Evolutionary conservation across 495 filamentous ascomycete genomes (phyloP).

Genomic region (Terfezia boudieri): DNA sequence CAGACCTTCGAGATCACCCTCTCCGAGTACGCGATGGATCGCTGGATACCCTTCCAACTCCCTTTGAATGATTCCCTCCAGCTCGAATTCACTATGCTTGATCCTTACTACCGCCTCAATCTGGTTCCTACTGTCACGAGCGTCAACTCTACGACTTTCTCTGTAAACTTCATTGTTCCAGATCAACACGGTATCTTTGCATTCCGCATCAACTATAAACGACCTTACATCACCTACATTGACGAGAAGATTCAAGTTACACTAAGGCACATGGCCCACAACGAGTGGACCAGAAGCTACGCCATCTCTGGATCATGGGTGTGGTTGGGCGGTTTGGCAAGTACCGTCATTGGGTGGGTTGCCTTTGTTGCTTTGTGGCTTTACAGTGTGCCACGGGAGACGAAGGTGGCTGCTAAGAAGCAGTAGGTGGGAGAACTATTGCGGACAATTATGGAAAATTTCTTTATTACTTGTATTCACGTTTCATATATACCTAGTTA

Average conservation of each 20-base stretch:
- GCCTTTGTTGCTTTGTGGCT: conserved; percentile 76
- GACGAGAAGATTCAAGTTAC: conserved; percentile 93
- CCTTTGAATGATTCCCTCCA: conserved; percentile 51
- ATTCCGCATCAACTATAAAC: conserved; percentile 87
- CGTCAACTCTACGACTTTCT: conserved; percentile 48
- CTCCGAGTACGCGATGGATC: conserved; percentile 54
- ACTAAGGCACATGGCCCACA: conserved; percentile 84
- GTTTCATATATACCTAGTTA: no score
- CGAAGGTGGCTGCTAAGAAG: neutral
- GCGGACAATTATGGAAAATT: no score
- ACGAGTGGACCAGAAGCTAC: conserved; percentile 85
- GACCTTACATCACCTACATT: conserved; percentile 68
- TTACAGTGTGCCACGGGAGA: conserved; percentile 18
- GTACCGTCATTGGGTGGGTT: conserved; percentile 64
- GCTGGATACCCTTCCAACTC: conserved; percentile 49
- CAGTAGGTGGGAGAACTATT: neutral
- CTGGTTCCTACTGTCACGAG: conserved; percentile 37
- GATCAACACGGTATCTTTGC: conserved; percentile 98
- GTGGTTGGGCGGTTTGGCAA: conserved; percentile 77
- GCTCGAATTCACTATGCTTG: conserved; percentile 96
- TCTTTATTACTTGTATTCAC: no score
- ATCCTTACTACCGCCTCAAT: conserved; percentile 82
- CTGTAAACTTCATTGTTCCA: conserved; percentile 53
- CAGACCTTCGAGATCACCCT: conserved; percentile 75
- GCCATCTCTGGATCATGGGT: conserved; percentile 80